Percentiles rank a stretch among this genome's conserved stretches.
phyloP scores from a whole-genome alignment of 2,329 filamentous ascomycete species.

The Diaporthe sp. region DNA sequence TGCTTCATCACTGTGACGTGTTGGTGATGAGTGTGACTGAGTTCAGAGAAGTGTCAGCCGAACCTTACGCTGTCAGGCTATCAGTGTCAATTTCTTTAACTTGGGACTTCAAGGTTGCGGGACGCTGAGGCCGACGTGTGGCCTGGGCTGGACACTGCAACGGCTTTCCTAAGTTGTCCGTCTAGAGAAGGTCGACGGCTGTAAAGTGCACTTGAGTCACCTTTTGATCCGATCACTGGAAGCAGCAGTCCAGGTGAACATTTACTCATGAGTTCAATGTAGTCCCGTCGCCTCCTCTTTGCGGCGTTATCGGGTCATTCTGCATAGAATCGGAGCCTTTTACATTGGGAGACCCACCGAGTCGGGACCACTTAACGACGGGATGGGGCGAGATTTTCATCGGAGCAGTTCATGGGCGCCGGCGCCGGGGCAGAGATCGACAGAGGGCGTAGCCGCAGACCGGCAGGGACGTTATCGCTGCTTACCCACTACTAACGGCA shows the following conservation, averaged over 20 bases:
- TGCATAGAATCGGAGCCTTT: slow-evolving; percentile 9
- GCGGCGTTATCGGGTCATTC: neutral
- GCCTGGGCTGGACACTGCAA: neutral
- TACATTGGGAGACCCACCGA: neutral
- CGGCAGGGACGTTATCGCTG: slow-evolving; percentile 24
- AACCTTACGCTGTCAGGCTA: too few relatives aligned
- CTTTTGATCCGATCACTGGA: neutral
- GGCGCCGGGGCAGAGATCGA: slow-evolving; percentile 20
- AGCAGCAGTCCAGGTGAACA: neutral
- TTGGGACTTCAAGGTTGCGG: neutral
- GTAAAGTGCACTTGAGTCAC: neutral
- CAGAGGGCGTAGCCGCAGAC: slow-evolving; percentile 10
- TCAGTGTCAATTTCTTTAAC: too few relatives aligned
- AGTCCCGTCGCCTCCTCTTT: neutral
- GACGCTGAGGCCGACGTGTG: neutral
- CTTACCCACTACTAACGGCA: slow-evolving; percentile 27
- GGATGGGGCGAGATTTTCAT: slow-evolving; percentile 28
- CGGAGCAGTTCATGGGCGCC: slow-evolving; percentile 20
- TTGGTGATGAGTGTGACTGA: neutral
- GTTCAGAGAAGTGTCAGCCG: neutral
- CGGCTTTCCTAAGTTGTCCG: neutral
- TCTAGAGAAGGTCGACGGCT: neutral
- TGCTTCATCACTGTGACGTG: slow-evolving; percentile 11
- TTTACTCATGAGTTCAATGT: neutral
- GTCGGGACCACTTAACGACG: slow-evolving; percentile 8